These are phyloP conservation scores for Sporothrix sp. DNA, from an alignment of 2,329 filamentous ascomycete species.

Conservation along the genomic window DNA sequence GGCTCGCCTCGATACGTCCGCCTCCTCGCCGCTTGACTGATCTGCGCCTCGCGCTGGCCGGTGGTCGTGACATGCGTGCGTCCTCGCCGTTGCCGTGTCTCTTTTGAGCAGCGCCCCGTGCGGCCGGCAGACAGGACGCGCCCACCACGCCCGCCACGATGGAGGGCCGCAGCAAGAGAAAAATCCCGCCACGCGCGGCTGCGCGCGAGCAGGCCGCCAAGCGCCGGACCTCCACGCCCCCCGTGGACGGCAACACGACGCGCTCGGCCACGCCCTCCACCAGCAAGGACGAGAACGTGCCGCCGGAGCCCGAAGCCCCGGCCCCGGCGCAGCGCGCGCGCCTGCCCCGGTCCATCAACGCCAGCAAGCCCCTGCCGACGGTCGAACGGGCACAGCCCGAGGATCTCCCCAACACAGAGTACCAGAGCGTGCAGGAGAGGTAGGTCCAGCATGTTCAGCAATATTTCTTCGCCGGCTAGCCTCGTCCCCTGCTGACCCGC, in stretches of 20 bases:
- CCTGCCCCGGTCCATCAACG: conserved; percentile 52
- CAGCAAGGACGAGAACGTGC: conserved; percentile 24
- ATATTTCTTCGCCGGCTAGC: neutral
- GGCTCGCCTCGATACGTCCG: neutral
- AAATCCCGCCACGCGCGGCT: conserved; percentile 52
- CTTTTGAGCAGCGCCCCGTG: conserved; percentile 6
- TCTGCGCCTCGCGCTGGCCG: neutral
- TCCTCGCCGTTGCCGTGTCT: conserved; percentile 12
- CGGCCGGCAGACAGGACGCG: neutral
- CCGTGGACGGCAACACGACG: conserved; percentile 28
- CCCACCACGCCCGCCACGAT: conserved; percentile 28
- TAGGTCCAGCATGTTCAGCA: conserved; percentile 24
- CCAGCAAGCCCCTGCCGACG: conserved; percentile 61
- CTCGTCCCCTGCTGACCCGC: conserved; percentile 18
- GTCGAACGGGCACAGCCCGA: conserved; percentile 57
- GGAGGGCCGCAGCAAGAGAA: conserved; percentile 49
- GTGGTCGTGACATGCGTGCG: conserved; percentile 14
- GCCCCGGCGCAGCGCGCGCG: conserved; percentile 30
- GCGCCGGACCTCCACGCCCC: conserved; percentile 48
- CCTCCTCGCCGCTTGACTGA: neutral
- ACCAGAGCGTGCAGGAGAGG: conserved; percentile 66
- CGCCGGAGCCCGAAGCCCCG: conserved; percentile 17
- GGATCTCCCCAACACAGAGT: conserved; percentile 54
- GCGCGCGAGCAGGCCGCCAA: conserved; percentile 53
- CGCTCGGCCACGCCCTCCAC: conserved; percentile 38